phyloP scores from a whole-genome alignment of 2,329 filamentous ascomycete species.

The Xylariaceae sp. region DNA sequence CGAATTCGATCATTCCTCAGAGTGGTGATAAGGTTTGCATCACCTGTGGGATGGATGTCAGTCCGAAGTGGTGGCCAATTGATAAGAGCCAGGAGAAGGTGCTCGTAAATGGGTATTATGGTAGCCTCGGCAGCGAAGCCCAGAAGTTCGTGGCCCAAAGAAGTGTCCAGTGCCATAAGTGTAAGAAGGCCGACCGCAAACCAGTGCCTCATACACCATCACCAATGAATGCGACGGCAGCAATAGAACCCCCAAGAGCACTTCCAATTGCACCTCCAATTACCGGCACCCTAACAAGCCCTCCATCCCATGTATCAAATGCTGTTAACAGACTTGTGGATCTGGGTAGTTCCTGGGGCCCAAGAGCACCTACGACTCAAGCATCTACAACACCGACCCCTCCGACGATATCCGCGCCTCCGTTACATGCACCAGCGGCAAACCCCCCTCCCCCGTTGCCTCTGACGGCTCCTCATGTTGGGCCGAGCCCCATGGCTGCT shows the following conservation, averaged over 20 bases:
- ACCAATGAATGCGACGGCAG: slow-evolving; percentile 34
- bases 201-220: slow-evolving; percentile 40
- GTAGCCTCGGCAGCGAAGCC: slow-evolving; percentile 56
- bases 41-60: slow-evolving; percentile 70
- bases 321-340: slow-evolving; percentile 26
- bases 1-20: slow-evolving; percentile 35
- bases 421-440: slow-evolving; percentile 31
- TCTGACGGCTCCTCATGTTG: slow-evolving; percentile 30
- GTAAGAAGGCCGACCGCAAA: slow-evolving; percentile 58
- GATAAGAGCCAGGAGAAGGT: slow-evolving; percentile 55
- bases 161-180: slow-evolving; percentile 76
- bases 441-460: slow-evolving; percentile 31
- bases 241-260: slow-evolving; percentile 28
- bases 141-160: slow-evolving; percentile 62
- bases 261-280: slow-evolving; percentile 32
- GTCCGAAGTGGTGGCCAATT: slow-evolving; percentile 73
- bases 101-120: slow-evolving; percentile 55
- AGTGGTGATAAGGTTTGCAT: slow-evolving; percentile 60
- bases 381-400: slow-evolving; percentile 20
- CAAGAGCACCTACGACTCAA: slow-evolving; percentile 27
- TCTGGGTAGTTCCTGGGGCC: slow-evolving; percentile 28
- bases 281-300: slow-evolving; percentile 29
- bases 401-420: slow-evolving; percentile 25
- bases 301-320: slow-evolving; percentile 30
- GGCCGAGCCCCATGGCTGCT: slow-evolving; percentile 40